These are phyloP conservation scores for Fusarium sp. DNA, from an alignment of 2,329 filamentous ascomycete species.

Conservation along the genomic window DNA sequence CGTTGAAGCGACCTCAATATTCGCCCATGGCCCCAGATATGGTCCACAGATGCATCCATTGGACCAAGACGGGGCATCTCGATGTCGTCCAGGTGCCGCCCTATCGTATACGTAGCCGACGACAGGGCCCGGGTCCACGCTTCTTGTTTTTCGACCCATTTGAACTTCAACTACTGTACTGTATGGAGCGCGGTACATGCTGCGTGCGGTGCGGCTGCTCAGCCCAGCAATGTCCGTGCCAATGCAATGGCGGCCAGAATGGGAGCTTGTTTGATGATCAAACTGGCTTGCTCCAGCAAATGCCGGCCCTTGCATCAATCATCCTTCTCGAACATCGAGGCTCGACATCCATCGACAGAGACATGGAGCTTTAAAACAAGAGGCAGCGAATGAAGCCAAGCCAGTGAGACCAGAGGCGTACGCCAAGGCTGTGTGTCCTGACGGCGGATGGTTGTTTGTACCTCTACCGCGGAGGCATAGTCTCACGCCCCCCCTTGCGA, in stretches of 20 bases:
- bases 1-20: constrained; percentile 31
- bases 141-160: constrained; percentile 35
- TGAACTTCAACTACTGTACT: constrained; percentile 18
- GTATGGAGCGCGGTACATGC: constrained; percentile 7
- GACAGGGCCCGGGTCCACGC: constrained; percentile 35
- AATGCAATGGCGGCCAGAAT: constrained; percentile 7
- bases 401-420: constrained; percentile 21
- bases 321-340: constrained; percentile 24
- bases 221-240: constrained; percentile 25
- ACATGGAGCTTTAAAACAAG: constrained; percentile 6
- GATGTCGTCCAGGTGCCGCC: constrained; percentile 39
- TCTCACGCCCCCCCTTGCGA: constrained; percentile 27
- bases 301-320: constrained; percentile 24
- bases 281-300: background rate
- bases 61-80: constrained; percentile 40
- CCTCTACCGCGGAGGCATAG: constrained; percentile 19
- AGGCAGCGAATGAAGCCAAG: constrained; percentile 18
- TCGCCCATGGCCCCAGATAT: constrained; percentile 33
- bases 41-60: constrained; percentile 36
- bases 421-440: constrained; percentile 35
- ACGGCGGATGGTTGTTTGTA: constrained; percentile 24
- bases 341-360: constrained; percentile 2
- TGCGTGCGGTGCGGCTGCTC: constrained; percentile 10
- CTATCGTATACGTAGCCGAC: constrained; percentile 38
- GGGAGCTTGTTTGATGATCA: background rate